Evolutionary conservation across 768 basidiomycete species (phyloP), one percentile per base, ranked within the genome.

Genomic region (Hericium coralloides): DNA sequence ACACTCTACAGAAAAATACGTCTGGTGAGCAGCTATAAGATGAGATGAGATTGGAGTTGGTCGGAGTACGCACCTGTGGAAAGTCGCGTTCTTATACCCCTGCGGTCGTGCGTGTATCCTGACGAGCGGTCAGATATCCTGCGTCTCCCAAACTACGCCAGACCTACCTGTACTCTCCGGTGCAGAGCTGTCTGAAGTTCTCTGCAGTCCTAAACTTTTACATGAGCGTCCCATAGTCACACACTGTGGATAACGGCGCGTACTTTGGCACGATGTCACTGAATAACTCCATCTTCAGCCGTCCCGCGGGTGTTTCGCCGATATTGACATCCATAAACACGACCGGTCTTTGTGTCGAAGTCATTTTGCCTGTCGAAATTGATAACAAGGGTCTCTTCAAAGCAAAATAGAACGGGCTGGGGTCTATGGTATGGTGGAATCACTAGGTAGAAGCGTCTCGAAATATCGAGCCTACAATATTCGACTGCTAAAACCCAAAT

Each of bases 261-360:
- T 23, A 95, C 94, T 93, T 97, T 53, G 97, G 95, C 2, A 90
- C 92, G 55, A 95, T 85, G 67, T 99, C 97, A 58, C 87, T 90
- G 72, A 95, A 98, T 17, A 99, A 76, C 70, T 99, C 95, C 85
- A 99, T 95, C 74, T 98, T 98, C 63, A 99, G 78, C 36, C 97
- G 75, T 15, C 95, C 95, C 3, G 92, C 92, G 36, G 92, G 91
- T 0, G 94, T 98, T 74, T 98, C 95, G 47, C 97, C 97, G 51
- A 99, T 98, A 51, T 89, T 83, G 59, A 98, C 76, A 68, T 99
- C 97, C 84, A 99, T 95, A 70, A 99, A 99, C 56, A 97, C 94
- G 49, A 99, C 75, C 0, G 97, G 95, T 17, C 95, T 82, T 2
- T 65, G 64, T 8, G 78, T 74, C 31, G 76, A 69, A 18, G 76